Evolutionary conservation across 208 protist species (phyloP), one percentile per base, ranked within the genome.

Genomic region (Tritrichomonas foetus): DNA sequence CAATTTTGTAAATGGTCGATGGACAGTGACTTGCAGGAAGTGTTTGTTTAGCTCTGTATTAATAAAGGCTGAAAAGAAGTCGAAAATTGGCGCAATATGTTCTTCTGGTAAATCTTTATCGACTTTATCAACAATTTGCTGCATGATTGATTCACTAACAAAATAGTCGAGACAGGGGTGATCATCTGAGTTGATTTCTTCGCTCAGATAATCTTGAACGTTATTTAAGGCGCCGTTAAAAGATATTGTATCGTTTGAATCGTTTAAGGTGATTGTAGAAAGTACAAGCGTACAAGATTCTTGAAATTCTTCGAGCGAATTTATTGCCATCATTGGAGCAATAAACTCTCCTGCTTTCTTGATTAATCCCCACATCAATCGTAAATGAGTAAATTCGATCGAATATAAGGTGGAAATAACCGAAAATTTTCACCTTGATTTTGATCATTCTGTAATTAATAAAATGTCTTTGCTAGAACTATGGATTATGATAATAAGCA

Each of bases 311-410:
- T 53, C 16, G 30, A 89, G 47, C 1, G 41, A 22, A 57, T 89
- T 49, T 16, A 39, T 49, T 61, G 41, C 27, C 8, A 61, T 89
- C 14, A 57, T 89, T 61, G 78, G 78, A 16, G 78, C 78, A 33
- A 89, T 89, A 57, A 53, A 89, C 57, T 89, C 47, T 13, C 47
- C 78, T 39, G 47, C 47, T 89, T 89, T 89, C 20, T 89, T 89
- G 33, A 89, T n/a, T 57, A 89, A 57, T 41, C 27, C 13, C 78
- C 78, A 89, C 78, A 89, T 89, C 30, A 33, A 33, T 78, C 33
- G 20, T 41, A 44, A 13, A 41, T 78, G 22, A 44, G 44, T 41
- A 41, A 25, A 41, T 5, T 72, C 25, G 50, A 82, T 50, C 30
- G 41, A 82, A 39, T n/a, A n/a, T n/a, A n/a, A n/a, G n/a, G n/a